Evolutionary conservation across 139 green algal species (phyloP).

Genomic region (Yamagishiella unicocca): DNA sequence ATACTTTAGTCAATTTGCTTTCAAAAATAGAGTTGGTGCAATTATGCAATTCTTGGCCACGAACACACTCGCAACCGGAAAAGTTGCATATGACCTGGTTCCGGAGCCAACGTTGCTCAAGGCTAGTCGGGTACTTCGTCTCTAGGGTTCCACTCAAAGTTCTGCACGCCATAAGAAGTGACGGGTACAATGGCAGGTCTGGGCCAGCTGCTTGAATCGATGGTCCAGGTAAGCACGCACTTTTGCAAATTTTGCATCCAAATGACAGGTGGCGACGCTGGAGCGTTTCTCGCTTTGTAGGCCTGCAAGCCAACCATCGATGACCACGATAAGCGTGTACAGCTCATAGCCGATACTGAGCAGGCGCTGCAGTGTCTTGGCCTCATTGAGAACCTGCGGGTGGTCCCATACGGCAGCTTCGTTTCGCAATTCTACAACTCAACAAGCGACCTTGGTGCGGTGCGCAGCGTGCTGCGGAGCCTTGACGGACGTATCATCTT

Average conservation of each 20-base stretch:
- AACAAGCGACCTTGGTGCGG: constrained; percentile 18
- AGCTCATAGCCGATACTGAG: not conserved
- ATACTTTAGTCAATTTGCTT: not conserved
- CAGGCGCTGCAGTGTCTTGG: not conserved
- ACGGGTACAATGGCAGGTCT: constrained; percentile 10
- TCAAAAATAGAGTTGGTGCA: not conserved
- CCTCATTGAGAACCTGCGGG: not conserved
- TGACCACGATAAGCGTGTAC: not conserved
- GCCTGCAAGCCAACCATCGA: not conserved
- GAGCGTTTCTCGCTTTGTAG: not conserved
- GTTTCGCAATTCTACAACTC: constrained; percentile 25
- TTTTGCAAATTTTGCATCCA: not conserved
- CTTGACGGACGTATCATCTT: not conserved
- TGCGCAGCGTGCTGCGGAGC: not conserved
- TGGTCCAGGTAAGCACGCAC: not conserved
- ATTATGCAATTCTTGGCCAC: not conserved
- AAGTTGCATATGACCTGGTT: no score
- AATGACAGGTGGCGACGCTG: not conserved
- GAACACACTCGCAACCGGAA: no score
- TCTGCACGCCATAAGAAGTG: no score
- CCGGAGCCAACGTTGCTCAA: no score
- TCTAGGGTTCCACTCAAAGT: no score
- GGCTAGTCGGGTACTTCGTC: no score
- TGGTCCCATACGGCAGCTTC: constrained; percentile 37
- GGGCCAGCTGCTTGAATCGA: not conserved